Evolutionary conservation across 2,329 filamentous ascomycete genomes (phyloP).

Genomic region (Penicillium sp.): DNA sequence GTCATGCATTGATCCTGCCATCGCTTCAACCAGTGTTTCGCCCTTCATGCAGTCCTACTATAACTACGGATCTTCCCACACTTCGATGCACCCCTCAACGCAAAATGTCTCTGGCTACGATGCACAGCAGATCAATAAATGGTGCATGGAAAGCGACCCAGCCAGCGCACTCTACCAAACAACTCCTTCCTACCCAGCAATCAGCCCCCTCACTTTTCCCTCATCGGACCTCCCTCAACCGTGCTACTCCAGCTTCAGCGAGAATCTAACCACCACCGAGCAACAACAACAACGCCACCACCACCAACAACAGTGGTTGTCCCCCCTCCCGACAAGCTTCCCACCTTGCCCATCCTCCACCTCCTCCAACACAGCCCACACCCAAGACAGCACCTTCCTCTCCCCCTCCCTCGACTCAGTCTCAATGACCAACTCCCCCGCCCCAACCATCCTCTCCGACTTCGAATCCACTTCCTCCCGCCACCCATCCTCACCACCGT

Average conservation of each 20-base stretch:
- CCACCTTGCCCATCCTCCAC: constrained; percentile 3
- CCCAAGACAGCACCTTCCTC: constrained; percentile 17
- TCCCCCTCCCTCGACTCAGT: constrained; percentile 15
- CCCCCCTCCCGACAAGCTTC: background rate
- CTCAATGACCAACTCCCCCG: constrained; percentile 18
- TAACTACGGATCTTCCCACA: constrained; percentile 2
- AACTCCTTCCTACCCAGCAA: constrained; percentile 5
- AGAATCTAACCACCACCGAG: constrained; percentile 5
- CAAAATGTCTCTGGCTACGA: constrained; percentile 16
- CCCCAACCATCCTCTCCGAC: constrained; percentile 18
- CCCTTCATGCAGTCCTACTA: constrained; percentile 23
- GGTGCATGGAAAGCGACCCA: constrained; percentile 25
- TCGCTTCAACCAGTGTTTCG: constrained; percentile 6
- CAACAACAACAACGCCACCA: constrained; percentile 15
- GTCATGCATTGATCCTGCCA: constrained; percentile 8
- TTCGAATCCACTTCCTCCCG: constrained; percentile 13
- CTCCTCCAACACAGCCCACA: constrained; percentile 1
- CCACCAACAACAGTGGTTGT: constrained; percentile 15
- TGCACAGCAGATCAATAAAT: constrained; percentile 23
- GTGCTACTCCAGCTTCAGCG: constrained; percentile 10
- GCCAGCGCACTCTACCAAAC: constrained; percentile 10
- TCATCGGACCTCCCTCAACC: constrained; percentile 8
- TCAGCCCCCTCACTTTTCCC: constrained; percentile 11
- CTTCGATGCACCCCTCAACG: background rate
- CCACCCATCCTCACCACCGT: constrained; percentile 14